phyloP scores from a whole-genome alignment of 2,329 filamentous ascomycete genomes.

The Golovinomyces cichoracearum region DNA sequence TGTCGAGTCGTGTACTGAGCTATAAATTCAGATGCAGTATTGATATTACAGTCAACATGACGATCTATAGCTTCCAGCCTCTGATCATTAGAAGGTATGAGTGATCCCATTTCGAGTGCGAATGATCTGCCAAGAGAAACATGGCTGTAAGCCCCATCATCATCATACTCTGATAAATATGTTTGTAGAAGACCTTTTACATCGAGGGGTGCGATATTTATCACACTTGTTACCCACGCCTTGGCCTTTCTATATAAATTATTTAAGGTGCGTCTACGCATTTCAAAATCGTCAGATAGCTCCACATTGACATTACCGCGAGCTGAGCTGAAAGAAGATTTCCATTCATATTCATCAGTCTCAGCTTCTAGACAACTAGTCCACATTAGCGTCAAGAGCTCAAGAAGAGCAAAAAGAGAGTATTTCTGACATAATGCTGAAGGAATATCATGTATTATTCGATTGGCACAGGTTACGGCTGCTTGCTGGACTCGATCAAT shows the following conservation, averaged over 20 bases:
- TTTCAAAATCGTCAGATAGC: constrained; percentile 75
- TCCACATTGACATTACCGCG: constrained; percentile 60
- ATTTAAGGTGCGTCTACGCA: constrained; percentile 56
- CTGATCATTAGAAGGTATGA: constrained; percentile 67
- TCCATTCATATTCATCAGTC: constrained; percentile 76
- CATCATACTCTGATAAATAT: constrained; percentile 82
- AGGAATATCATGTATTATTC: constrained; percentile 60
- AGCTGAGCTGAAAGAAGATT: constrained; percentile 51
- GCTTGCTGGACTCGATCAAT: constrained; percentile 78
- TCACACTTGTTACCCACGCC: constrained; percentile 52
- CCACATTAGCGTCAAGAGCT: constrained; percentile 87
- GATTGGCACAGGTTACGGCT: constrained; percentile 58
- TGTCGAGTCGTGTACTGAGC: constrained; percentile 93
- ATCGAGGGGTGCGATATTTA: constrained; percentile 70
- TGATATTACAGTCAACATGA: constrained; percentile 44
- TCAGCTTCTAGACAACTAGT: constrained; percentile 79
- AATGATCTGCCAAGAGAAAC: constrained; percentile 83
- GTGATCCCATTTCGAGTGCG: constrained; percentile 70
- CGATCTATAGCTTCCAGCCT: constrained; percentile 58
- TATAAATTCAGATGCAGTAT: constrained; percentile 85
- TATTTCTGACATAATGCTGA: constrained; percentile 74
- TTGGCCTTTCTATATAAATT: constrained; percentile 52
- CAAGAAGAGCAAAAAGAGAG: constrained; percentile 75
- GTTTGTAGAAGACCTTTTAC: constrained; percentile 89
- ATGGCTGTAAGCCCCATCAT: constrained; percentile 74